Evolutionary conservation across 257 asterid species (phyloP), one percentile per base, ranked within the genome.

Genomic region (Ocimum tenuiflorum): DNA sequence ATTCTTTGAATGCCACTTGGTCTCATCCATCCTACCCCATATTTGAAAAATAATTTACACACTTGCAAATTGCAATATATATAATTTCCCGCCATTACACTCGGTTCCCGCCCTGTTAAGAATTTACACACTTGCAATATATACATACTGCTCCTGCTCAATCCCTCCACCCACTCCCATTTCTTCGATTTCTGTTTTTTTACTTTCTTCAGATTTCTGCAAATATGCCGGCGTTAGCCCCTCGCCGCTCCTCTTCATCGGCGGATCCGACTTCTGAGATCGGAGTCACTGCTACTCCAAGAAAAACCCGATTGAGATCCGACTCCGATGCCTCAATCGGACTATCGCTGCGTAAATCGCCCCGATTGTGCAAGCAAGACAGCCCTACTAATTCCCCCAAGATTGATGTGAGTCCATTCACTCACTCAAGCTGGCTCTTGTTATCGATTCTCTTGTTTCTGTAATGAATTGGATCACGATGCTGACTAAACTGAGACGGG

Each of bases 271-370:
- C 19, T 2, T 15, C 67, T 5, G 78, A 63, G 76, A 46, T 14
- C 10, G 76, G 79, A 14, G 67, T 29, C 15, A 65, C 67, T 5
- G 65, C 74, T 52, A 79, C 86, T 39, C 91, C 91, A 53, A 71
- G 39, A 12, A 91, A 89, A 71, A 81, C 80, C 41, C 73, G 80
- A 19, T 57, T 73, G 71, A 89, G 89, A 76, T 82, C 96, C 65
- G 73, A 76, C 59, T 76, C 81, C 9, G 65, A 78, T 54, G 74
- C 73, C 47, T 67, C 80, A 29, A 46, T 68, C 11, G 69, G 58
- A 2, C 62, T 71, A 41, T 80, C 83, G 13, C 43, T 66, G 76
- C 80, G 81, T 7, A 91, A 91, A 71, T 85, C 89, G 47, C 88
- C 95, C 35, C 80, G 96, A 2, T 57, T 79, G 12, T 73, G 86